Evolutionary conservation across 148 eudicot species (phyloP), one percentile per base, ranked within the genome.

Genomic region (Rhododendron molle): DNA sequence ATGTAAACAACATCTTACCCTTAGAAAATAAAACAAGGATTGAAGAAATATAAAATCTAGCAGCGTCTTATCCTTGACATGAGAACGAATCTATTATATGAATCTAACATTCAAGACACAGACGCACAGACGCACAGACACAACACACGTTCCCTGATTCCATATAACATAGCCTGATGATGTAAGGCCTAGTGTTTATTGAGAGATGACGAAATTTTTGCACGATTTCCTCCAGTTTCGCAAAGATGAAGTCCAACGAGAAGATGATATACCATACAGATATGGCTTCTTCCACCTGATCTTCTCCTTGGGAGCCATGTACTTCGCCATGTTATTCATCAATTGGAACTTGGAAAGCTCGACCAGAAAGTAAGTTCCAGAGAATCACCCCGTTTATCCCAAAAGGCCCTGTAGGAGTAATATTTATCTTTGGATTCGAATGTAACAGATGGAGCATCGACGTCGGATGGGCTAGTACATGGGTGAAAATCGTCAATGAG

Each of bases 401-500:
- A 60, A 14, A 18, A 21, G 4, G 49, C 43, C 40, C n/a, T n/a
- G n/a, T 65, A 79, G 4, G 32, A 79, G 1, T 26, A 8, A 34
- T 52, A 16, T 80, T 44, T 36, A 30, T 49, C 23, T 65, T 16
- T 65, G 16, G 49, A 46, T 30, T 72, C 73, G 62, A 8, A 46
- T 73, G 49, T 23, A 83, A 50, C 90, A 97, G 99, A 81, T 97
- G 98, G 98, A 97, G 95, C 87, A 97, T 97, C 5, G 99, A 97
- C 79, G 95, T 95, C 7, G 99, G 99, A 49, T 97, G 99, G 99
- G 94, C 99, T 16, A 97, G 99, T 76, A 95, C 98, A 3, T 97
- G 99, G 99, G 98, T 95, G 76, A 95, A 95, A 89, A 95, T 97
- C n/a, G 91, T 95, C 54, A 95, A 97, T n/a, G 98, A 97, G 90